Evolutionary conservation across 2,329 filamentous ascomycete species (phyloP), one percentile per base, ranked within the genome.

Genomic region (Aspergillus quadricinctus): DNA sequence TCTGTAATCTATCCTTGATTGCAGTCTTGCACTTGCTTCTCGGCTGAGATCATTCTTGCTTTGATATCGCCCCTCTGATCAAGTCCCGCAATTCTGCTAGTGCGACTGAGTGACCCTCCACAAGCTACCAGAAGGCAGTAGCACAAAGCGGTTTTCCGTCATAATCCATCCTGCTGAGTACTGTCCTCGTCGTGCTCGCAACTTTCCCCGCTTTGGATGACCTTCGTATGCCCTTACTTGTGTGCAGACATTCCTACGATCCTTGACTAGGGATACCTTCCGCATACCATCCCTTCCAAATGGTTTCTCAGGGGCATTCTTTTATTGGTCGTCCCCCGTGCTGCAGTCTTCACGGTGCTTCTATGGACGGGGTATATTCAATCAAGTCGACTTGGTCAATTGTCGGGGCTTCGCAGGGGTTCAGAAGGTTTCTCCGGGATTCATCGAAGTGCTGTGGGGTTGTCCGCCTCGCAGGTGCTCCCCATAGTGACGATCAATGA

Each of bases 211-310:
- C 54, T 35, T 50, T 50, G 28, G 46, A 50, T 19, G 53, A 48
- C 48, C 48, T 45, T 11, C 6, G 25, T 17, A 28, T 58, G 29
- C 56, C 56, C 56, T 60, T 60, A 54, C 52, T 56, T 57, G 21
- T 25, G 23, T 43, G 25, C 48, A 40, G 41, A 19, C 51, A 52
- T 57, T 59, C 53, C 54, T 49, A 54, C 53, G 23, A 48, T 48
- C 54, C 57, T 53, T 58, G 57, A 43, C 57, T 45, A 59, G 58
- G 57, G 60, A 54, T 58, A 43, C 35, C 52, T 50, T 52, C 58
- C 56, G 57, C 58, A 56, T 57, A 48, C 40, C 52, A 52, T 53
- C 58, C 60, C 56, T 57, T 54, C 31, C 50, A 21, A 41, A 41
- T 9, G 17, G 35, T 45, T 23, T 31, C 45, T 17, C 27, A 41